These are phyloP conservation scores for Coemansia erecta DNA, from an alignment of 192 early-diverging fungal species.

Conservation along the genomic window DNA sequence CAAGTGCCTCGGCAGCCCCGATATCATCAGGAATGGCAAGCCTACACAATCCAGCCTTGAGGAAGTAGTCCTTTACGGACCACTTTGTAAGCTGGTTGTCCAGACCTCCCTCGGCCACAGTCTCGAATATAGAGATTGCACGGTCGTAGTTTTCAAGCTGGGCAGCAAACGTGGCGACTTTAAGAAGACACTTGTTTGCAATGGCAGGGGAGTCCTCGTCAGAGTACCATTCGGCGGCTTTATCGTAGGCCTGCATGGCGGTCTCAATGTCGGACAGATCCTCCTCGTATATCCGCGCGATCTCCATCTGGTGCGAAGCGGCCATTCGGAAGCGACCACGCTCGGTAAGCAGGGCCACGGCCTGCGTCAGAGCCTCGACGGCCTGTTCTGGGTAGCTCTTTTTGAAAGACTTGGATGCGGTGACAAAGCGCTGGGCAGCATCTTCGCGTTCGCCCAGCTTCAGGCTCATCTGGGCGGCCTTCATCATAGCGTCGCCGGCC, in stretches of 20 bases:
- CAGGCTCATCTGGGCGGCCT: constrained; percentile 77
- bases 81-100: constrained; percentile 93
- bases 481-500: constrained; percentile 89
- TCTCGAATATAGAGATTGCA: constrained; percentile 89
- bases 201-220: constrained; percentile 89
- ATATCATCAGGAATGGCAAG: constrained; percentile 80
- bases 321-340: constrained; percentile 84
- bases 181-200: constrained; percentile 86
- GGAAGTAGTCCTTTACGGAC: constrained; percentile 94
- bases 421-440: constrained; percentile 77
- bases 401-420: constrained; percentile 89
- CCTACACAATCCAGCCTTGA: constrained; percentile 93
- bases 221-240: constrained; percentile 91
- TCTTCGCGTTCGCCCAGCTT: constrained; percentile 81
- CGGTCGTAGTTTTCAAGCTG: constrained; percentile 84
- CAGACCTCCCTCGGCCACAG: constrained; percentile 75
- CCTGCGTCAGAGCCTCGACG: constrained; percentile 68
- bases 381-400: constrained; percentile 80
- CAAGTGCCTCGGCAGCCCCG: constrained; percentile 70
- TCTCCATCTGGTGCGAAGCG: constrained; percentile 90
- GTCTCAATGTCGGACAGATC: constrained; percentile 75
- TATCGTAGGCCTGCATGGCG: constrained; percentile 84
- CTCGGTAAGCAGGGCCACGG: constrained; percentile 80
- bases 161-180: constrained; percentile 88
- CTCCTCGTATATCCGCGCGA: constrained; percentile 88